phyloP scores from a whole-genome alignment of 768 basidiomycete species.

The Russula foetens region DNA sequence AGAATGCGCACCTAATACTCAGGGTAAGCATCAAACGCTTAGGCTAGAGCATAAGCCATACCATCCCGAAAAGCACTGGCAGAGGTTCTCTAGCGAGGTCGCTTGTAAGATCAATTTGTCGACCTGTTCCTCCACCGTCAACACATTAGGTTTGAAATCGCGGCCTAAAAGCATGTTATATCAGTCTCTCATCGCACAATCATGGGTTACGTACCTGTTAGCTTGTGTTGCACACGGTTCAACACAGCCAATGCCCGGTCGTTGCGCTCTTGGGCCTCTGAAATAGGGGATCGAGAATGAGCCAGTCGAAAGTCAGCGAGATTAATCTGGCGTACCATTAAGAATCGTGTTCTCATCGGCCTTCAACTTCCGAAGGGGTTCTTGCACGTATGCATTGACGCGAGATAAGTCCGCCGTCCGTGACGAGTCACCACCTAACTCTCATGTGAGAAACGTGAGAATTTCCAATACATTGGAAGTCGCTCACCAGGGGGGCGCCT shows the following conservation, averaged over 20 bases:
- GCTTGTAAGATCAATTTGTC: constrained; percentile 91
- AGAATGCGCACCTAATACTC: constrained; percentile 33
- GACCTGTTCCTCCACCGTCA: constrained; percentile 79
- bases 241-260: constrained; percentile 86
- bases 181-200: background rate
- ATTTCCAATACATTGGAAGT: constrained; percentile 4
- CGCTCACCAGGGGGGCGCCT: constrained; percentile 57
- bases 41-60: constrained; percentile 26
- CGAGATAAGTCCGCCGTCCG: constrained; percentile 55
- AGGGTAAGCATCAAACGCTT: background rate
- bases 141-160: constrained; percentile 83
- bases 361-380: constrained; percentile 71
- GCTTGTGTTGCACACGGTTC: constrained; percentile 90
- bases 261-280: constrained; percentile 78
- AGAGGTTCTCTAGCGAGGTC: constrained; percentile 89
- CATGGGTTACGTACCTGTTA: constrained; percentile 55
- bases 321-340: constrained; percentile 48
- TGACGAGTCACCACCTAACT: constrained; percentile 42
- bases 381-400: constrained; percentile 68
- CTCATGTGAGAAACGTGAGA: background rate
- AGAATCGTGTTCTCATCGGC: constrained; percentile 94
- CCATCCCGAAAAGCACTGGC: constrained; percentile 97
- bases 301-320: background rate
- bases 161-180: constrained; percentile 43
- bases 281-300: constrained; percentile 23